Percentiles rank a stretch among this genome's conserved stretches.
These are phyloP conservation scores for Emericellopsis cladophorae DNA, from an alignment of 2,329 filamentous ascomycete species.

Conservation along the genomic window DNA sequence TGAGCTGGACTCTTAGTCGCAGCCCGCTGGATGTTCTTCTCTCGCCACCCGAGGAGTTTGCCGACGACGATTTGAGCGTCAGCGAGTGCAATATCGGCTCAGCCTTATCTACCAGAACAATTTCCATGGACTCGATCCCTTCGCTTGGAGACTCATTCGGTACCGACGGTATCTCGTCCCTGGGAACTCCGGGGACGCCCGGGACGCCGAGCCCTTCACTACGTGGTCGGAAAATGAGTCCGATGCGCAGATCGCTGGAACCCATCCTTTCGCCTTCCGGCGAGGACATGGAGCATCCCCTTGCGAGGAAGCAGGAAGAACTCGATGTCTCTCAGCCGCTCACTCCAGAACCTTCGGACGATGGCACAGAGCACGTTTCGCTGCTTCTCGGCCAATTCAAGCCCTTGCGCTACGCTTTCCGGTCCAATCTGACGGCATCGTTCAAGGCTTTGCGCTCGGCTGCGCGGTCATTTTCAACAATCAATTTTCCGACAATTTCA, in stretches of 20 bases:
- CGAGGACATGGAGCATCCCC: slow-evolving; percentile 36
- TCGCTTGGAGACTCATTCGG: slow-evolving; percentile 43
- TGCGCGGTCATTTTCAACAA: slow-evolving; percentile 47
- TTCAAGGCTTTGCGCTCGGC: slow-evolving; percentile 51
- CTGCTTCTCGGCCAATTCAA: slow-evolving; percentile 24
- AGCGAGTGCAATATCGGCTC: slow-evolving; percentile 42
- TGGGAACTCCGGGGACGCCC: slow-evolving; percentile 39
- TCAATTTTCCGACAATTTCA: slow-evolving; percentile 51
- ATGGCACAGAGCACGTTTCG: slow-evolving; percentile 10
- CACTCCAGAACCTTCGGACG: neutral
- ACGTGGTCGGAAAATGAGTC: slow-evolving; percentile 20
- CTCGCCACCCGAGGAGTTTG: slow-evolving; percentile 44
- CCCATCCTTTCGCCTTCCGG: slow-evolving; percentile 43
- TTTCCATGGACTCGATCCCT: slow-evolving; percentile 48
- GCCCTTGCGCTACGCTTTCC: slow-evolving; percentile 47
- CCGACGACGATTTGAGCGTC: slow-evolving; percentile 32
- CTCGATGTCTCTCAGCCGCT: slow-evolving; percentile 1
- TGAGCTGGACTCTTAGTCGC: slow-evolving; percentile 39
- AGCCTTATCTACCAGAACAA: slow-evolving; percentile 38
- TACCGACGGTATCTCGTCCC: slow-evolving; percentile 34
- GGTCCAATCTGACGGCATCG: slow-evolving; percentile 57
- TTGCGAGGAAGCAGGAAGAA: slow-evolving; percentile 17
- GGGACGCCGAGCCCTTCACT: slow-evolving; percentile 21
- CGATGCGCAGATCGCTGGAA: slow-evolving; percentile 35
- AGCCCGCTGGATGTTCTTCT: slow-evolving; percentile 47